Evolutionary conservation across 2,329 filamentous ascomycete genomes (phyloP), one percentile per base, ranked within the genome.

Genomic region (Fusarium multiceps): DNA sequence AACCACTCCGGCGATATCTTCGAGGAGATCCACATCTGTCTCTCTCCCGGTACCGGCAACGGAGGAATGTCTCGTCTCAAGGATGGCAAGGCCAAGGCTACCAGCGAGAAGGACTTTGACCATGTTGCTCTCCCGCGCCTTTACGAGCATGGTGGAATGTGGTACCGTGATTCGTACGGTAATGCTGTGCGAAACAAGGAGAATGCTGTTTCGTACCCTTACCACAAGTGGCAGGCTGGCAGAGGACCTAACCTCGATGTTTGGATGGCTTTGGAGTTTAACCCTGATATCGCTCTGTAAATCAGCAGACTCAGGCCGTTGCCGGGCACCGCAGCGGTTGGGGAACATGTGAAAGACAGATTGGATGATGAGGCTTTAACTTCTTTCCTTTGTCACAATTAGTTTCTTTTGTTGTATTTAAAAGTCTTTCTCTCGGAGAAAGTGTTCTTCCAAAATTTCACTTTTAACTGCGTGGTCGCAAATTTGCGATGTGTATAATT

Each of bases 221-320:
- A 30, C 7, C 62, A 65, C n/a, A 56, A 55, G 40, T 61, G 50
- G 62, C 57, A 65, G 37, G 62, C 62, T 12, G 62, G 62, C 1
- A 51, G 30, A 6, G 57, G 42, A 11, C 57, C 62, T 8, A 41
- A 65, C 23, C 37, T 65, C 13, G 62, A 65, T 53, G 14, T 65
- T n/a, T 65, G 62, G 62, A 45, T 65, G 37, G 62, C 62, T 12
- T 23, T 65, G 14, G 57, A 65, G 62, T 65, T 65, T 6, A 59
- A 63, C 43, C 50, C 50, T n/a, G 50, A 54, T 14, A 20, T 54
- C n/a, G 50, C 37, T 43, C 27, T 54, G 13, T 53, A 23, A 23
- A n/a, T n/a, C n/a, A n/a, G n/a, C n/a, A n/a, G n/a, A n/a, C n/a
- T n/a, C n/a, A n/a, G n/a, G n/a, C n/a, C n/a, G n/a, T n/a, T n/a